Base-by-base conservation (phyloP, 2,329 filamentous ascomycete species). In the Pseudogymnoascus sp. region DNA sequence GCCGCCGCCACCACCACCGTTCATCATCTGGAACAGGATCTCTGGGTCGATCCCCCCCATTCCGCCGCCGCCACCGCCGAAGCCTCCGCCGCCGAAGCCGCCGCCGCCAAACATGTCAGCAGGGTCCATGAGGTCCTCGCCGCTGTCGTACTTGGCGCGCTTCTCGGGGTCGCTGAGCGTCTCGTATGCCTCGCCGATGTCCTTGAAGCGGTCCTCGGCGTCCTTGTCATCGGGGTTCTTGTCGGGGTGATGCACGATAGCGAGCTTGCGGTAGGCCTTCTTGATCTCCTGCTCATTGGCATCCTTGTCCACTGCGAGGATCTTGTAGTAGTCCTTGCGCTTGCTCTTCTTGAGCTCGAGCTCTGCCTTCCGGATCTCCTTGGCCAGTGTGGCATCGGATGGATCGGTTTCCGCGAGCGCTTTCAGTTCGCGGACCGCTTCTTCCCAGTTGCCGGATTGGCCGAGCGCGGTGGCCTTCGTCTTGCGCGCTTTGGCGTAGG, bases 311-410 rank as follows among this genome's bases (percentile, higher is more conserved):
- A 99, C 79, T 5, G 88, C 90, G 61, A 99, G 85, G 68, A 97
- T 96, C 83, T 97, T 97, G 81, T 99, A 99, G 78, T 96, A 97
- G 73, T 99, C 94, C 77, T 99, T 99, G 65, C 94, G 84, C 77
- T 93, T 89, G 74, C 89, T 90, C 87, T 97, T 97, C 86, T 99
- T 99, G 66, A 97, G 80, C 78, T 99, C 94, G 26, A 97, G 80
- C 78, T 99, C 93, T 1, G 93, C 94, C 70, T 88, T 90, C 63
- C 90, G 88, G 49, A 97, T 85, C 71, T 99, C 94, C 75, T 90
- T 92, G 60, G 83, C 81, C 64, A 97, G 88, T 12, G 83, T 85
- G 43, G 87, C 84, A 74, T 99, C 94, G 66, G 87, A 82, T 1
- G 92, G 92, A 68, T 94, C 91, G 64, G 86, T 78, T 73, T 97